A percentile compares a stretch with the other conserved stretches of the same genome.
Conservation (phyloP, 495 filamentous ascomycete genomes). For the Niebla homalea region DNA sequence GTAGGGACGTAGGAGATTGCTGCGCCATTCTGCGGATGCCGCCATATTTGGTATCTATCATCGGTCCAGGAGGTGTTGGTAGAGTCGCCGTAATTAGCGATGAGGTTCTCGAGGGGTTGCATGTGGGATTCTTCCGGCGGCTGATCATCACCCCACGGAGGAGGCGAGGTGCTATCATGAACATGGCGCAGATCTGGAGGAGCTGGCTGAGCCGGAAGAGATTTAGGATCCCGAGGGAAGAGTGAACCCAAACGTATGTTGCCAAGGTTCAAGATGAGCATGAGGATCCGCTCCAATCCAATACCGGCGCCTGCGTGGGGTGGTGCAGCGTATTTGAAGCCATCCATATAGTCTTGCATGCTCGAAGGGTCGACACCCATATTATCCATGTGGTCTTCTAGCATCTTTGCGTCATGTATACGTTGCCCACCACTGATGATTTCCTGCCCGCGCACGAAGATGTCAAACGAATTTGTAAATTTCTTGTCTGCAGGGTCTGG, state of each 20-base stretch:
- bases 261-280: conserved; percentile 70
- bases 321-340: conserved; percentile 76
- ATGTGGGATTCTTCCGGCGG: conserved; percentile 36
- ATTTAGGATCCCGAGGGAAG: conserved; percentile 76
- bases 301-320: conserved; percentile 87
- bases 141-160: conserved; percentile 34
- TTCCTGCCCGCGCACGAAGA: conserved; percentile 88
- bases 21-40: conserved; percentile 60
- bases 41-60: conserved; percentile 70
- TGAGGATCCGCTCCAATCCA: conserved; percentile 74
- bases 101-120: conserved; percentile 63
- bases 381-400: conserved; percentile 64
- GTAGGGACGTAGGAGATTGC: conserved; percentile 65
- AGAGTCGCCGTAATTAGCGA: conserved; percentile 82
- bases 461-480: conserved; percentile 86
- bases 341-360: conserved; percentile 81
- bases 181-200: conserved; percentile 53
- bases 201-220: conserved; percentile 45
- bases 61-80: conserved; percentile 82
- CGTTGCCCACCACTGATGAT: conserved; percentile 85
- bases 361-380: conserved; percentile 58
- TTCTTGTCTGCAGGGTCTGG: conserved; percentile 60
- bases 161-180: conserved; percentile 60
- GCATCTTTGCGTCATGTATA: conserved; percentile 64
- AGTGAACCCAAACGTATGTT: conserved; percentile 81